Base-by-base conservation (phyloP, 495 filamentous ascomycete genomes). In the Neurospora sublineolata region DNA sequence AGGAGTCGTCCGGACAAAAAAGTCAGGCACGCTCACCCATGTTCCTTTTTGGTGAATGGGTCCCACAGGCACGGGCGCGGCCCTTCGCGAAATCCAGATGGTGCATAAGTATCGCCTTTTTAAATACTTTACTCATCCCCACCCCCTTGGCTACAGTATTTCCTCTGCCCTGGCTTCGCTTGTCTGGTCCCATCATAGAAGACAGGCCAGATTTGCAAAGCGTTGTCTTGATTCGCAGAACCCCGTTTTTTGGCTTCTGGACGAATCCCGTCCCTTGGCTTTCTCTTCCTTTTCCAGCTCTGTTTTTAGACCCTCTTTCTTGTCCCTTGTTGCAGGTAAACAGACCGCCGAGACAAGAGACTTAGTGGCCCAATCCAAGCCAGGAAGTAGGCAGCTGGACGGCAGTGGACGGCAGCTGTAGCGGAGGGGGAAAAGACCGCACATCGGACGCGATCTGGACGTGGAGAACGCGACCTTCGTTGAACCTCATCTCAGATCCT, bases 401-500 rank as follows among this genome's bases (percentile, higher is more conserved):
- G 52, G 27, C 52, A 60, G 52, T 60, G 52, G 52, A 60, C 52
- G 52, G 52, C 52, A 60, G 52, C 52, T 60, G 52, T 60, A 60
- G 52, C 52, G 52, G 52, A 60, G 52, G 52, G 30, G 40, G 71
- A 33, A 72, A 72, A 72, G 71, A 30, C 68, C 44, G 37, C 36
- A 70, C 18, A 68, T 37, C 44, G 16, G 67, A 72, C 71, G 71
- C 71, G 71, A 42, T 37, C 60, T 70, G 27, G 67, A 72, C 71
- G 68, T 44, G 38, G 36, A 40, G 67, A 44, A 68, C 33, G 67
- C 33, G 38, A 68, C 33, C 36, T 68, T 40, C 33, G n/a, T 36
- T 30, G 38, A 52, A 42, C 36, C 42, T 70, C 27, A 52, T 18
- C 20, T 33, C 27, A 33, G 36, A 30, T 30, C 30, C 14, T 68